Evolutionary conservation across 2,329 filamentous ascomycete genomes (phyloP).

Genomic region (Chrysoporthe cubensis): DNA sequence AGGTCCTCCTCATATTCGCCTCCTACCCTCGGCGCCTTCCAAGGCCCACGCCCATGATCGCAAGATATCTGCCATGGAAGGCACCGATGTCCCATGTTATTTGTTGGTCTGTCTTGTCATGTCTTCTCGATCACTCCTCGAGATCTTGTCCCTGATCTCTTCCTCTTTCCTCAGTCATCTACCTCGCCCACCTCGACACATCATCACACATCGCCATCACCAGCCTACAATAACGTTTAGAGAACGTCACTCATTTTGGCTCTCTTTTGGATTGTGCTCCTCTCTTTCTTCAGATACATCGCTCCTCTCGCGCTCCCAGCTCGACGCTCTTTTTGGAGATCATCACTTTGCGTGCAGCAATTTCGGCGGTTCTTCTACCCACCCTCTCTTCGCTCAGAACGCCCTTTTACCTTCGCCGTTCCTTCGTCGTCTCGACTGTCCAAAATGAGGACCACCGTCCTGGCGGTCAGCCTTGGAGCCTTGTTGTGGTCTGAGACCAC

Average conservation of each 20-base stretch:
- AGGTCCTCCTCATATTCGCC: neutral
- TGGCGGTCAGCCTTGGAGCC: conserved; percentile 17
- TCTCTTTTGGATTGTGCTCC: conserved; percentile 30
- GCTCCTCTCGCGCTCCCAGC: conserved; percentile 11
- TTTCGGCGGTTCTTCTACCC: conserved; percentile 29
- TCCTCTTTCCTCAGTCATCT: conserved; percentile 15
- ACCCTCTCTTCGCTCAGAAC: conserved; percentile 16
- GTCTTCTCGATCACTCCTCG: neutral
- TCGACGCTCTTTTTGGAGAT: conserved; percentile 29
- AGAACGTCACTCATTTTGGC: conserved; percentile 29
- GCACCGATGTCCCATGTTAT: neutral
- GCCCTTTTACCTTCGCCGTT: neutral
- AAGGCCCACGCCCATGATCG: neutral
- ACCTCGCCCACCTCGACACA: conserved; percentile 19
- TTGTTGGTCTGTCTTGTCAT: neutral
- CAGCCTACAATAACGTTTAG: conserved; percentile 31
- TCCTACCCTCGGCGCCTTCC: neutral
- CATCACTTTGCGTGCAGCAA: conserved; percentile 28
- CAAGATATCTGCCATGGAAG: neutral
- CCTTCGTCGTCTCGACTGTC: neutral
- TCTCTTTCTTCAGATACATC: conserved; percentile 13
- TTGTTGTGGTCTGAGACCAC: neutral
- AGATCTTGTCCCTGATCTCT: neutral
- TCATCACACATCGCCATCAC: conserved; percentile 24
- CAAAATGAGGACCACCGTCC: conserved; percentile 20